A percentile compares a stretch with the other conserved stretches of the same genome.
phyloP scores from a whole-genome alignment of 805 yeast genomes.

The Yamadazyma nakazawae region DNA sequence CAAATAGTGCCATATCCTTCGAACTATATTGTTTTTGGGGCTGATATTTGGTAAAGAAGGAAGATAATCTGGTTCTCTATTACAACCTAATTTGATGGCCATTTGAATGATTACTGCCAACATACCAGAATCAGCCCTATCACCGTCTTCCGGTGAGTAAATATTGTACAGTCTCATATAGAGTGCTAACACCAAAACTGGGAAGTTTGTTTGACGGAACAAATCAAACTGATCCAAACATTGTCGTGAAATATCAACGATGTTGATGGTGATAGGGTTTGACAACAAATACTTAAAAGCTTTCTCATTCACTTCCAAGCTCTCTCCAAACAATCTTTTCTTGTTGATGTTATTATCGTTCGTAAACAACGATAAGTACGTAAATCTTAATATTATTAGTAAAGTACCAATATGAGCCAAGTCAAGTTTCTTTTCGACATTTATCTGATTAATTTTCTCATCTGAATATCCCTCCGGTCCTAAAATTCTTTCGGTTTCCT shows the following conservation, averaged over 20 bases:
- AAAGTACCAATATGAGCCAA: slow-evolving; percentile 39
- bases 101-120: slow-evolving; percentile 31
- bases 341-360: slow-evolving; percentile 27
- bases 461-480: slow-evolving; percentile 29
- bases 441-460: slow-evolving; percentile 21
- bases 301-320: slow-evolving; percentile 22
- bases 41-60: slow-evolving; percentile 21
- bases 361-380: slow-evolving; percentile 39
- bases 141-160: slow-evolving; percentile 42
- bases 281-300: slow-evolving; percentile 37
- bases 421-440: slow-evolving; percentile 38
- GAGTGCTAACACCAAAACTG: slow-evolving; percentile 29
- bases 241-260: slow-evolving; percentile 47
- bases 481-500: slow-evolving; percentile 28
- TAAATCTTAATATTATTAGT: slow-evolving; percentile 39
- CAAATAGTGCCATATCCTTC: slow-evolving; percentile 58
- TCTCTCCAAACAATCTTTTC: slow-evolving; percentile 21
- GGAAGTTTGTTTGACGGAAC: slow-evolving; percentile 32
- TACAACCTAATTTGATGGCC: slow-evolving; percentile 38
- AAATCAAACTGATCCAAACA: slow-evolving; percentile 56
- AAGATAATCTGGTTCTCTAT: slow-evolving; percentile 39
- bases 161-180: slow-evolving; percentile 28
- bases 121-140: slow-evolving; percentile 31
- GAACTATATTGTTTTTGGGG: slow-evolving; percentile 42
- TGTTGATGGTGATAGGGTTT: slow-evolving; percentile 45